phyloP scores from a whole-genome alignment of 2,329 filamentous ascomycete genomes.

The Tolypocladium paradoxum region DNA sequence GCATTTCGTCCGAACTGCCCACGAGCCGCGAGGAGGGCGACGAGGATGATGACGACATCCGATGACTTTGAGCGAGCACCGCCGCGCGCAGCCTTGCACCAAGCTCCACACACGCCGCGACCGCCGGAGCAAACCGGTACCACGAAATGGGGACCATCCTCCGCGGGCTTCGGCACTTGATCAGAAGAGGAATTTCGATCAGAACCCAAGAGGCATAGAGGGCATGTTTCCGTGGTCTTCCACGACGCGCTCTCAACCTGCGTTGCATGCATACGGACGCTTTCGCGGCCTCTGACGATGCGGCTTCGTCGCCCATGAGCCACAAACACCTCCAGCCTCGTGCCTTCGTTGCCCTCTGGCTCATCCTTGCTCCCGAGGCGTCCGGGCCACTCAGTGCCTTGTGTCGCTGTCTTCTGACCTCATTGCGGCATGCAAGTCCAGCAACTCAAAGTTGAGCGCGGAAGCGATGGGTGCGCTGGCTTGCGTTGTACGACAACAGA shows the following conservation, averaged over 20 bases:
- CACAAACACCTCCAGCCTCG: background rate
- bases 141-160: background rate
- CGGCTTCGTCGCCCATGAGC: background rate
- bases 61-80: background rate
- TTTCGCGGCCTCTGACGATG: background rate
- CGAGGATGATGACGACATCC: background rate
- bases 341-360: background rate
- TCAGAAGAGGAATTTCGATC: background rate
- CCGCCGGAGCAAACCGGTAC: background rate
- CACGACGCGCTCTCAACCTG: background rate
- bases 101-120: background rate
- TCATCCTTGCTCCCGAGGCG: background rate
- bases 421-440: background rate
- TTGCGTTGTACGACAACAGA: background rate
- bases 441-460: background rate
- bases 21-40: background rate
- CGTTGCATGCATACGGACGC: background rate
- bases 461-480: background rate
- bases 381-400: background rate
- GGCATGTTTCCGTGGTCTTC: background rate
- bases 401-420: background rate
- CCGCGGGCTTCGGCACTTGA: background rate
- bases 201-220: background rate
- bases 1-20: too few species aligned
- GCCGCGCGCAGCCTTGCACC: background rate